phyloP scores from a whole-genome alignment of 2,329 filamentous ascomycete genomes.

The Ophiocordyceps australis region DNA sequence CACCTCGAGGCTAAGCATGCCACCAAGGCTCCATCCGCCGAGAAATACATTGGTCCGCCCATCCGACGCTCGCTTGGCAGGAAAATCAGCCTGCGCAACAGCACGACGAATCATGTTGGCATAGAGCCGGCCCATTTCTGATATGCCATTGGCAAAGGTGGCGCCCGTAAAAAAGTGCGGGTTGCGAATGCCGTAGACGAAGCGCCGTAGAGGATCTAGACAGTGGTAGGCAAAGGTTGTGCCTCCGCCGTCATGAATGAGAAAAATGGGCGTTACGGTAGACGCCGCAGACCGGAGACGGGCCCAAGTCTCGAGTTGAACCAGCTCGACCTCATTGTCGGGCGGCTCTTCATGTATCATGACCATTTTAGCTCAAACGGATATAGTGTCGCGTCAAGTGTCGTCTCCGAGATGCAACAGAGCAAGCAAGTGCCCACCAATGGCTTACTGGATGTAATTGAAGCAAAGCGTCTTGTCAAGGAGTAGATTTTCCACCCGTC shows the following conservation, averaged over 20 bases:
- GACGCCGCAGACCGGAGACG: slow-evolving; percentile 5
- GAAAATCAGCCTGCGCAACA: slow-evolving; percentile 12
- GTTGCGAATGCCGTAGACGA: slow-evolving; percentile 35
- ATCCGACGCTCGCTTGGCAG: slow-evolving; percentile 7
- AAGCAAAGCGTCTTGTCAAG: too few species aligned
- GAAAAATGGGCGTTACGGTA: slow-evolving; percentile 25
- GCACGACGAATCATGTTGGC: slow-evolving; percentile 21
- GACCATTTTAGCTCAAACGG: too few species aligned
- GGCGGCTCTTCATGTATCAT: too few species aligned
- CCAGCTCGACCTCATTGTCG: too few species aligned
- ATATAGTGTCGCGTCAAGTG: too few species aligned
- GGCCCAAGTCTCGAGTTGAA: slow-evolving; percentile 15
- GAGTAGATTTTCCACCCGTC: too few species aligned
- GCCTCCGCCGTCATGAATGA: slow-evolving; percentile 43
- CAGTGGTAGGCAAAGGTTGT: slow-evolving; percentile 39
- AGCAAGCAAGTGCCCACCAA: too few species aligned
- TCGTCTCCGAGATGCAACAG: too few species aligned
- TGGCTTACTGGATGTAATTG: too few species aligned
- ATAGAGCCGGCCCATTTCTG: slow-evolving; percentile 35
- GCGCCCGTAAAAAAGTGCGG: slow-evolving; percentile 27
- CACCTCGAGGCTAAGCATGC: slow-evolving; percentile 30
- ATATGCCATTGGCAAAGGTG: slow-evolving; percentile 30
- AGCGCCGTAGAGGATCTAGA: slow-evolving; percentile 26
- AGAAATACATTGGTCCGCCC: slow-evolving; percentile 22
- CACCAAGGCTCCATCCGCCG: slow-evolving; percentile 38